phyloP scores from a whole-genome alignment of 1,284 basidiomycete genomes.

The Boletus smithii region DNA sequence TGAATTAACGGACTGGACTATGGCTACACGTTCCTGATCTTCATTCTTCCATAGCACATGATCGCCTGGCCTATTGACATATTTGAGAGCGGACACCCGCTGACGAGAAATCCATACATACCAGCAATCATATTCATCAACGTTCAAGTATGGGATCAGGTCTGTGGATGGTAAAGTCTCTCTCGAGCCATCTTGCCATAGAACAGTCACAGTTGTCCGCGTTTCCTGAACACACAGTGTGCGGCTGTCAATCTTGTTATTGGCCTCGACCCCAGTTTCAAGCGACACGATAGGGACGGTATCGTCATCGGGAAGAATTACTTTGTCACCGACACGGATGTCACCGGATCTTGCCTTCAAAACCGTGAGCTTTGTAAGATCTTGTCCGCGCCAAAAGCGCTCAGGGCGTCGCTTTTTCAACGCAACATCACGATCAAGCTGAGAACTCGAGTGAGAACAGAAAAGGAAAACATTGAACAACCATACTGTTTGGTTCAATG shows the following conservation, averaged over 20 bases:
- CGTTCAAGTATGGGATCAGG: constrained; percentile 79
- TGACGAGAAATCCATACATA: constrained; percentile 36
- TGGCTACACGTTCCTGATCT: constrained; percentile 60
- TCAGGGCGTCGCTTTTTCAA: constrained; percentile 62
- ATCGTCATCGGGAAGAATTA: constrained; percentile 47
- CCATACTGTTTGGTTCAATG: constrained; percentile 80
- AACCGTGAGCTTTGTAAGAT: constrained; percentile 65
- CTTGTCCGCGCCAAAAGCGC: constrained; percentile 69
- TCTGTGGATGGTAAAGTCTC: constrained; percentile 60
- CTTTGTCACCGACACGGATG: constrained; percentile 67
- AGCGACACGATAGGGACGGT: constrained; percentile 54
- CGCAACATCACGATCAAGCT: constrained; percentile 61
- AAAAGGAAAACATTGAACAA: not conserved
- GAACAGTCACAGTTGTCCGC: constrained; percentile 62
- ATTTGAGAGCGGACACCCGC: constrained; percentile 7
- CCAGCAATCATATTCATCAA: constrained; percentile 86
- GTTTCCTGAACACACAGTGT: constrained; percentile 70
- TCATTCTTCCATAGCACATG: constrained; percentile 85
- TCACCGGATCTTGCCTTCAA: constrained; percentile 63
- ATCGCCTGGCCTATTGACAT: constrained; percentile 76
- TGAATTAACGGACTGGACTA: constrained; percentile 80
- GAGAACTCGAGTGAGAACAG: constrained; percentile 10
- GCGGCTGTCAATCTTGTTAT: constrained; percentile 48
- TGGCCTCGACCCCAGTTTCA: constrained; percentile 46
- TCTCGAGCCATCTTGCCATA: constrained; percentile 85